Percentiles rank a stretch among this genome's conserved stretches.
Evolutionary conservation across 129 eudicot species (phyloP).

Genomic region (Pulicaria dysenterica): DNA sequence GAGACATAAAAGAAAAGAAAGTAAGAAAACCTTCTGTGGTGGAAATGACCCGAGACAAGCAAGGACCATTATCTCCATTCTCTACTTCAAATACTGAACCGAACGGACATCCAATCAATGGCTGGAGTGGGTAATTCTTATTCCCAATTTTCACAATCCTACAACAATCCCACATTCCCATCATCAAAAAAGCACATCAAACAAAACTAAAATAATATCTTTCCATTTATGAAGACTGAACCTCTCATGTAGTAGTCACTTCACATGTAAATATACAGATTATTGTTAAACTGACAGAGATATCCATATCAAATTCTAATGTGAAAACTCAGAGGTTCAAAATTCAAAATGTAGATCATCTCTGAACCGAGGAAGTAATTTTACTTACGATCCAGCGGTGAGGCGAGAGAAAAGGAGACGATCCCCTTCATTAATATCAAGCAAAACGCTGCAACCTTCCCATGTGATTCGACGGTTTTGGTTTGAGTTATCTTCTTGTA

Average conservation of each 20-base stretch:
- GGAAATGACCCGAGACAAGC: slow-evolving; percentile 52
- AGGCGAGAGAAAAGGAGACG: slow-evolving; percentile 88
- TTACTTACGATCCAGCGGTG: slow-evolving; percentile 68
- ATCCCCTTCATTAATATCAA: slow-evolving; percentile 89
- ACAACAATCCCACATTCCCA: slow-evolving; percentile 28
- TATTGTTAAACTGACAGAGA: not conserved
- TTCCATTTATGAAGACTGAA: too few species aligned
- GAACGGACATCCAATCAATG: slow-evolving; percentile 84
- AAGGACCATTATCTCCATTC: slow-evolving; percentile 61
- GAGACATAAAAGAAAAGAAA: not conserved
- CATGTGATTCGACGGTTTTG: slow-evolving; percentile 70
- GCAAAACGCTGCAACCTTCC: slow-evolving; percentile 96
- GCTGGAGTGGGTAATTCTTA: slow-evolving; percentile 64
- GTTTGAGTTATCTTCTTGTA: slow-evolving; percentile 28
- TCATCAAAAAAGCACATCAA: slow-evolving; percentile 1
- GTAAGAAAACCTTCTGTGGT: slow-evolving; percentile 49
- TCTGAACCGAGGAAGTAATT: not conserved
- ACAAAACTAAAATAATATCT: not conserved
- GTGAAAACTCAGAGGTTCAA: not conserved
- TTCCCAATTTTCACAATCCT: slow-evolving; percentile 81
- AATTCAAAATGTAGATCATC: not conserved
- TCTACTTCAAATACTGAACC: slow-evolving; percentile 85
- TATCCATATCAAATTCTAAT: not conserved
- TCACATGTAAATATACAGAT: not conserved
- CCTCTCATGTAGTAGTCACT: not conserved